These are phyloP conservation scores for Platanthera zijinensis DNA, from an alignment of 106 monocot genomes.

Conservation along the genomic window DNA sequence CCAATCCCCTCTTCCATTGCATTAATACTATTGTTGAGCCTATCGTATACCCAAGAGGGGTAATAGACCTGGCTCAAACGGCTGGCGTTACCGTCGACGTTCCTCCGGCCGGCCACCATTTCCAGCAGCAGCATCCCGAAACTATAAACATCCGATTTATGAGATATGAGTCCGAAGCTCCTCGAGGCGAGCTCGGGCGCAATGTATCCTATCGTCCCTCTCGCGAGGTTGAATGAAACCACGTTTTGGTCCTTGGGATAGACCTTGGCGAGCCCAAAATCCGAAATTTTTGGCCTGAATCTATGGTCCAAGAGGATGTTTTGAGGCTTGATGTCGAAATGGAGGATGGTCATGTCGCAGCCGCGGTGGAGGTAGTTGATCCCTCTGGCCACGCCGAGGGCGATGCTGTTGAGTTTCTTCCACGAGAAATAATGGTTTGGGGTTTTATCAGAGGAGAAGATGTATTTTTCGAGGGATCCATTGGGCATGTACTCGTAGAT, in stretches of 20 bases:
- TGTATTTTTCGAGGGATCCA: slow-evolving; percentile 39
- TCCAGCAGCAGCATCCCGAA: slow-evolving; percentile 19
- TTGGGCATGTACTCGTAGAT: slow-evolving; percentile 4
- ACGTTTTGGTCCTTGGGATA: too few relatives aligned
- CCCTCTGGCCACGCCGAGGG: slow-evolving; percentile 8
- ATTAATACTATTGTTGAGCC: too few relatives aligned
- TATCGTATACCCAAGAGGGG: too few relatives aligned
- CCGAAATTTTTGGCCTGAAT: too few relatives aligned
- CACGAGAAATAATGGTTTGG: background rate
- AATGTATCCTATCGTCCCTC: background rate
- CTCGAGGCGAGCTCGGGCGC: slow-evolving; percentile 14
- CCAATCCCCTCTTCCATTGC: too few relatives aligned
- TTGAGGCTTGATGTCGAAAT: slow-evolving; percentile 6
- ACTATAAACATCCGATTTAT: slow-evolving; percentile 17
- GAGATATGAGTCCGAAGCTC: slow-evolving; percentile 10
- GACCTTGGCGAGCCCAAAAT: too few relatives aligned
- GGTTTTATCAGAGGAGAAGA: slow-evolving; percentile 8
- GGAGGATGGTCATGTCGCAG: slow-evolving; percentile 19
- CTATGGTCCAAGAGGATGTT: too few relatives aligned
- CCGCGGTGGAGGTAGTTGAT: slow-evolving; percentile 21
- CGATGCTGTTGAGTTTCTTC: slow-evolving; percentile 13
- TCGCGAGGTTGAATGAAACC: too few relatives aligned
- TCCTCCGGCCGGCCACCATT: slow-evolving; percentile 14
- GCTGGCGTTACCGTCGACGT: background rate
- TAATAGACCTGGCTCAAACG: slow-evolving; percentile 9